Evolutionary conservation across 139 green algal genomes (phyloP), one percentile per base, ranked within the genome.

Genomic region (Diplosphaera chodatii): DNA sequence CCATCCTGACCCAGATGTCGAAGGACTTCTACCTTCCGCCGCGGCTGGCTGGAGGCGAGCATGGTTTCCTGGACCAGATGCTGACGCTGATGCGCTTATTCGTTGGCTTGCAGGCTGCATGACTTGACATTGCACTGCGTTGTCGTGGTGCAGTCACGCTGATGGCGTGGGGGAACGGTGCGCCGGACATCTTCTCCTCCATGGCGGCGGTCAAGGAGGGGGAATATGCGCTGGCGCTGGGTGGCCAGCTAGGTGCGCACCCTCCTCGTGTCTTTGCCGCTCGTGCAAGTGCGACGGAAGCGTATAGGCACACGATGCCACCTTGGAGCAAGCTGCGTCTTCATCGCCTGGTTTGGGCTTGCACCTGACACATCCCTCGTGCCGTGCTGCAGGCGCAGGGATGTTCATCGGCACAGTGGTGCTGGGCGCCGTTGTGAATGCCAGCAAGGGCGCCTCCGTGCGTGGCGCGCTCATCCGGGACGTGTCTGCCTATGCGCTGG

Each of bases 111-210:
- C n/a, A n/a, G n/a, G n/a, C n/a, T n/a, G n/a, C n/a, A n/a, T n/a
- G n/a, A n/a, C n/a, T n/a, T n/a, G n/a, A n/a, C n/a, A n/a, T n/a
- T n/a, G n/a, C n/a, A n/a, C n/a, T n/a, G n/a, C n/a, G n/a, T n/a
- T n/a, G n/a, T n/a, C n/a, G n/a, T n/a, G n/a, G n/a, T n/a, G 67
- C 78, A 88, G 91, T 96, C 1, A 97, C 91, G 0, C 88, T 97
- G 62, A 83, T 97, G 40, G 91, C 91, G 0, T 83, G 96, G 32
- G 91, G 91, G 66, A 97, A 97, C 75, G 91, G 91, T 0, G 91
- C 91, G 0, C 91, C 91, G 10, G 91, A 97, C 80, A 74, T 97
- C 22, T 93, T 83, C 0, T 77, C 91, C 23, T 94, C 87, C 59
- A 88, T 96, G 40, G 83, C 85, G 1, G 89, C 90, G 20, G 86